These are phyloP conservation scores for Logfia minima DNA, from an alignment of 129 eudicot genomes.

Conservation along the genomic window DNA sequence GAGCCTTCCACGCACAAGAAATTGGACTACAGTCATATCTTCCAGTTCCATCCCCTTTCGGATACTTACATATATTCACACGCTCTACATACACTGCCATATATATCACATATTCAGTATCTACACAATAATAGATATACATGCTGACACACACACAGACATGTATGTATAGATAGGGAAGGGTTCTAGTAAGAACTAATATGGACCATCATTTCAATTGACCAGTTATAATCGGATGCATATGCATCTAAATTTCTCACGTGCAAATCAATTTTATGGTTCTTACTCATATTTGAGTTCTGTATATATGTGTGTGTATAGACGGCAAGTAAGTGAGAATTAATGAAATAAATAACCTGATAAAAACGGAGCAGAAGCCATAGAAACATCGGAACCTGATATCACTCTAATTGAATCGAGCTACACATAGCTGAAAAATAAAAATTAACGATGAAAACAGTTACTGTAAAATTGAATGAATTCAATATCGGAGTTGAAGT, in stretches of 20 bases:
- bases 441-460: neutral
- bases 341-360: slow-evolving; percentile 47
- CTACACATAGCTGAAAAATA: neutral
- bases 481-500: slow-evolving; percentile 10
- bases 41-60: slow-evolving; percentile 72
- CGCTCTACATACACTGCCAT: slow-evolving; percentile 72
- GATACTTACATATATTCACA: slow-evolving; percentile 66
- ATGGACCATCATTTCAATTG: too few relatives aligned
- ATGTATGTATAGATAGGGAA: neutral
- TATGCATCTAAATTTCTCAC: too few relatives aligned
- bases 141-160: neutral
- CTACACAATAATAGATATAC: neutral
- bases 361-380: slow-evolving; percentile 64
- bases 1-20: slow-evolving; percentile 91
- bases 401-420: slow-evolving; percentile 36
- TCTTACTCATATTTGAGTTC: too few relatives aligned
- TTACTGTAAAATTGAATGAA: neutral
- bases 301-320: neutral
- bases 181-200: neutral
- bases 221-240: too few relatives aligned
- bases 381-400: slow-evolving; percentile 59
- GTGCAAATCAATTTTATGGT: too few relatives aligned
- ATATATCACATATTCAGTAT: neutral
- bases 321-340: neutral
- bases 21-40: slow-evolving; percentile 69